Conservation (phyloP, 2,329 filamentous ascomycete genomes). For the Cladosporium halotolerans region DNA sequence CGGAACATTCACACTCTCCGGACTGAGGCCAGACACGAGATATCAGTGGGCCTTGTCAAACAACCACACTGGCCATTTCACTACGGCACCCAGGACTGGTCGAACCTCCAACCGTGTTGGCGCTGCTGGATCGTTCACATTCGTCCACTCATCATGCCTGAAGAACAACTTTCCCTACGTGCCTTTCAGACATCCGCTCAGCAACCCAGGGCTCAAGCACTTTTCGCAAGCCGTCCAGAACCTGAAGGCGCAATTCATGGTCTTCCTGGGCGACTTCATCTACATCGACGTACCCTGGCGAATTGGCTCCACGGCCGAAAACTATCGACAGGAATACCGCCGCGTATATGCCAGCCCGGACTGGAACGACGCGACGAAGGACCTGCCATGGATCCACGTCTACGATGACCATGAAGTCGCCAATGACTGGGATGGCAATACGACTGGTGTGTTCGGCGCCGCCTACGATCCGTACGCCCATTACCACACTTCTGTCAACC, state of each 20-base stretch:
- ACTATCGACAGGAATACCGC: conserved; percentile 87
- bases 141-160: conserved; percentile 88
- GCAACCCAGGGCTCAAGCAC: conserved; percentile 72
- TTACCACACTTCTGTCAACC: conserved; percentile 82
- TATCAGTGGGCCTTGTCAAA: conserved; percentile 87
- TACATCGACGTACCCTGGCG: conserved; percentile 82
- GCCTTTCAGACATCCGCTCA: conserved; percentile 72
- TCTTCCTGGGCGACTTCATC: conserved; percentile 78
- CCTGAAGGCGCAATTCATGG: conserved; percentile 66
- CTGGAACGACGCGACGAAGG: conserved; percentile 68
- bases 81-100: conserved; percentile 66
- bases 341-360: conserved; percentile 95
- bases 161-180: conserved; percentile 87
- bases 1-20: conserved; percentile 58
- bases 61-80: conserved; percentile 77
- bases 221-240: conserved; percentile 67
- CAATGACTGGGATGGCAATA: conserved; percentile 86
- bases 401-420: conserved; percentile 94
- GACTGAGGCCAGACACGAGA: conserved; percentile 61
- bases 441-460: conserved; percentile 69
- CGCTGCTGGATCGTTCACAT: conserved; percentile 70
- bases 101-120: conserved; percentile 47
- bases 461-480: conserved; percentile 79
- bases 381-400: conserved; percentile 95
- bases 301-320: conserved; percentile 63